Base-by-base conservation (phyloP, 805 yeast species). In the Myxozyma lipomycoides region DNA sequence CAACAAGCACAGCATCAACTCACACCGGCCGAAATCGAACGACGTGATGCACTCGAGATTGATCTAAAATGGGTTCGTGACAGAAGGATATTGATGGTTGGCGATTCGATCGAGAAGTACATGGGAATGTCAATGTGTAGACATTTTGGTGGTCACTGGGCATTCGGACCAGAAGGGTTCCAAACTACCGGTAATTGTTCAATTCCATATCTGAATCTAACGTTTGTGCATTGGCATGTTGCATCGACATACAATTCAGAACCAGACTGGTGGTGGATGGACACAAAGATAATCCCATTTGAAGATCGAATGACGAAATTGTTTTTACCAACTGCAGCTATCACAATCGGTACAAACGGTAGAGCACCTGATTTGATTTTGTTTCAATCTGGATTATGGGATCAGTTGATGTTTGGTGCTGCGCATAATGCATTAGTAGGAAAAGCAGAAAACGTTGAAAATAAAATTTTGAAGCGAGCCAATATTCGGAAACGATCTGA, bases 231-330 rank as follows among this genome's bases (percentile, higher is more conserved):
- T 40, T 49, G 51, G 52, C 52, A 49, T 12, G n/a, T 49, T 15
- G 45, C 51, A 6, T 44, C 45, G 18, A 18, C 30, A 21, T 46
- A 30, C 35, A 19, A 23, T 19, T 15, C 25, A 17, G 15, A 34
- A 22, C 50, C 52, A 18, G 23, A 15, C 25, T 48, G 51, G 51
- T 48, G 51, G 51, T 48, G 51, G 51, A 9, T n/a, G 43, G 3
- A n/a, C 12, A 35, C 18, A n/a, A 26, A 43, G 30, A 15, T 15
- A 10, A 25, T 49, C 24, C 24, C 51, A 12, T 25, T 49, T 36
- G 52, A 49, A 30, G 40, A 45, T n/a, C 40, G 52, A n/a, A 41
- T 28, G 38, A 37, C 26, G 12, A 18, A 44, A 22, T 17, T 19
- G 17, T 49, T 38, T 39, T 42, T 19, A 40, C 40, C 40, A 19